Conservation (phyloP, 1,284 basidiomycete genomes). For the Cryptococcus sp. region DNA sequence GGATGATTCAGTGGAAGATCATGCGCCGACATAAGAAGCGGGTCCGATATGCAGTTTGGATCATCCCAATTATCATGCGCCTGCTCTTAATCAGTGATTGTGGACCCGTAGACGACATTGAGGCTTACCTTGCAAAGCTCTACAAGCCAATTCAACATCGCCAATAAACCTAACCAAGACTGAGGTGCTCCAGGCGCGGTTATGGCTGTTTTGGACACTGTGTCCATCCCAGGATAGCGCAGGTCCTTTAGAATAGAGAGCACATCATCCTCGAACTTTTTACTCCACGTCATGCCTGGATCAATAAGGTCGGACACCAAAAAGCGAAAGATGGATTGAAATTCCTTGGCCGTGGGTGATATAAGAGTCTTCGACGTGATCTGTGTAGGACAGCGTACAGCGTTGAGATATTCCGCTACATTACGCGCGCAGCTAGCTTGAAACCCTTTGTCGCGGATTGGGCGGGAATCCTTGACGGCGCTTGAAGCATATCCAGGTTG, state of each 20-base stretch:
- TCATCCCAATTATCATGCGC: conserved; percentile 59
- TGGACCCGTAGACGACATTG: neutral
- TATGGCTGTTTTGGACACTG: conserved; percentile 77
- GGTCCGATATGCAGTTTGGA: conserved; percentile 70
- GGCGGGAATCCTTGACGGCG: conserved; percentile 68
- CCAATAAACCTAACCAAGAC: conserved; percentile 77
- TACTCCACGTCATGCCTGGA: conserved; percentile 60
- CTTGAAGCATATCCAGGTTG: conserved; percentile 58
- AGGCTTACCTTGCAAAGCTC: conserved; percentile 67
- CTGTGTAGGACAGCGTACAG: conserved; percentile 60
- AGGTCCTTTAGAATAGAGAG: conserved; percentile 66
- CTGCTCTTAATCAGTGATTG: conserved; percentile 19
- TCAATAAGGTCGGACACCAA: conserved; percentile 69
- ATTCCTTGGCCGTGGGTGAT: conserved; percentile 78
- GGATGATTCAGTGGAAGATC: conserved; percentile 45
- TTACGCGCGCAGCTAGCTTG: conserved; percentile 74
- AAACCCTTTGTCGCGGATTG: conserved; percentile 69
- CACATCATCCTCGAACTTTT: conserved; percentile 77
- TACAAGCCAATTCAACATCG: conserved; percentile 82
- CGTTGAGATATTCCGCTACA: conserved; percentile 67
- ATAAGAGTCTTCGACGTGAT: conserved; percentile 65
- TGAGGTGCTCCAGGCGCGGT: conserved; percentile 79
- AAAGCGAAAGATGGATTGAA: conserved; percentile 74
- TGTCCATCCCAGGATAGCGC: conserved; percentile 71
- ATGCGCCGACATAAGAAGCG: conserved; percentile 56